phyloP scores from a whole-genome alignment of 2,329 filamentous ascomycete species.

The Gaeumannomyces tritici region DNA sequence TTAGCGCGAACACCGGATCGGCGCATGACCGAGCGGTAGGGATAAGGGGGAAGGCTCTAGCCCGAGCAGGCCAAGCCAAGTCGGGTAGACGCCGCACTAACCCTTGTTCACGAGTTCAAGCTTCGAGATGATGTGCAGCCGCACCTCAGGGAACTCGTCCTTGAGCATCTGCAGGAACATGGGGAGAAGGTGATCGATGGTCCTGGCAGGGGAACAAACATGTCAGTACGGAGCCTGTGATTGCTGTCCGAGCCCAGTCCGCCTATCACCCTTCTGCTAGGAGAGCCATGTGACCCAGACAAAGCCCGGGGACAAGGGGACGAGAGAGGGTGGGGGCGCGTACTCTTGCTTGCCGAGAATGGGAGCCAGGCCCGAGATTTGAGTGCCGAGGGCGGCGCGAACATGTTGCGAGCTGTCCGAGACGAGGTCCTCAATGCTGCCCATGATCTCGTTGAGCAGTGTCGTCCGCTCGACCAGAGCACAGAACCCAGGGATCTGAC shows the following conservation, averaged over 20 bases:
- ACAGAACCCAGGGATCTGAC: constrained; percentile 97
- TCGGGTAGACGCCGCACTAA: constrained; percentile 22
- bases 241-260: not conserved
- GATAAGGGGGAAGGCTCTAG: not conserved
- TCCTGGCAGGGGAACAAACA: constrained; percentile 41
- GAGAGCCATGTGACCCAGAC: too few relatives aligned
- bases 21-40: constrained; percentile 1
- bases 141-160: constrained; percentile 96
- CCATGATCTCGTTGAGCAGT: constrained; percentile 93
- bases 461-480: constrained; percentile 76
- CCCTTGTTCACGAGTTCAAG: constrained; percentile 95
- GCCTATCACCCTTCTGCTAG: too few relatives aligned
- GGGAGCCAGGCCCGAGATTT: constrained; percentile 92
- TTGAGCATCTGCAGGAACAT: constrained; percentile 99
- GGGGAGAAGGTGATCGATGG: constrained; percentile 88
- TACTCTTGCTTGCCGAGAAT: constrained; percentile 98
- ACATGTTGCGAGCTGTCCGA: constrained; percentile 96
- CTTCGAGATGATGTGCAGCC: constrained; percentile 99
- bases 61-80: not conserved
- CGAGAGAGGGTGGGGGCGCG: constrained; percentile 18
- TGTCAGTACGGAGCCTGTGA: not conserved
- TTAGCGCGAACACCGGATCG: constrained; percentile 8
- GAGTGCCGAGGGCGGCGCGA: constrained; percentile 85
- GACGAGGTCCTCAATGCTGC: constrained; percentile 89
- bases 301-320: not conserved